A percentile compares a stretch with the other conserved stretches of the same genome.
Evolutionary conservation across 73 alveolate species (phyloP).

Genomic region (Stentor roeselii): DNA sequence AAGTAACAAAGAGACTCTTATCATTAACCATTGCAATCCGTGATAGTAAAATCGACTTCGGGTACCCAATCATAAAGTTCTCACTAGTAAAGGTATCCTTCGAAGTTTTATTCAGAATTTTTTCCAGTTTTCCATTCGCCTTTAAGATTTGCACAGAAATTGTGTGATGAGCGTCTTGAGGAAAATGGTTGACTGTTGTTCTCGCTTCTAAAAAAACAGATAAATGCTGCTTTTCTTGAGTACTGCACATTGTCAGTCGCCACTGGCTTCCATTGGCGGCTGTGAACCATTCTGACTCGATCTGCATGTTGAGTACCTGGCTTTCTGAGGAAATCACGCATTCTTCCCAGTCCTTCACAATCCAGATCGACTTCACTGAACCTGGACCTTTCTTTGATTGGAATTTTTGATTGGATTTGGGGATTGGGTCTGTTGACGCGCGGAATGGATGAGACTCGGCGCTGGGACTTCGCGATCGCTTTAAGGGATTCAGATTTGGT

Average conservation of each 20-base stretch:
- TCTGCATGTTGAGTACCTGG: neutral
- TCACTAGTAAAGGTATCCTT: constrained; percentile 25
- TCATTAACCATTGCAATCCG: neutral
- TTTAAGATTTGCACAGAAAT: neutral
- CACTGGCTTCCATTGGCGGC: constrained; percentile 3
- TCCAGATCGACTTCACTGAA: neutral
- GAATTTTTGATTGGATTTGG: too few species aligned
- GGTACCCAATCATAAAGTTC: constrained; percentile 7
- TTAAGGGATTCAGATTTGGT: neutral
- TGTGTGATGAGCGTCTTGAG: neutral
- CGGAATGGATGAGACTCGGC: neutral
- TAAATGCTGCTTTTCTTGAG: neutral
- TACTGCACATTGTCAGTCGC: neutral
- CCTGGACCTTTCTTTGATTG: neutral
- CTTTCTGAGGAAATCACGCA: neutral
- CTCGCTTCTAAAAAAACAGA: neutral
- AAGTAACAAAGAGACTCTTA: neutral
- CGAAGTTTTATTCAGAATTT: constrained; percentile 9
- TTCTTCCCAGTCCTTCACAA: neutral
- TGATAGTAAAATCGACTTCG: neutral
- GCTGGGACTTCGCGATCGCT: neutral
- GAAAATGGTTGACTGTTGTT: neutral
- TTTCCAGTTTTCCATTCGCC: neutral
- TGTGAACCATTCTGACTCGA: constrained; percentile 7
- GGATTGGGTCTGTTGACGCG: neutral